Evolutionary conservation across 2,329 filamentous ascomycete species (phyloP).

Genomic region (Ophioceras dolichostomum): DNA sequence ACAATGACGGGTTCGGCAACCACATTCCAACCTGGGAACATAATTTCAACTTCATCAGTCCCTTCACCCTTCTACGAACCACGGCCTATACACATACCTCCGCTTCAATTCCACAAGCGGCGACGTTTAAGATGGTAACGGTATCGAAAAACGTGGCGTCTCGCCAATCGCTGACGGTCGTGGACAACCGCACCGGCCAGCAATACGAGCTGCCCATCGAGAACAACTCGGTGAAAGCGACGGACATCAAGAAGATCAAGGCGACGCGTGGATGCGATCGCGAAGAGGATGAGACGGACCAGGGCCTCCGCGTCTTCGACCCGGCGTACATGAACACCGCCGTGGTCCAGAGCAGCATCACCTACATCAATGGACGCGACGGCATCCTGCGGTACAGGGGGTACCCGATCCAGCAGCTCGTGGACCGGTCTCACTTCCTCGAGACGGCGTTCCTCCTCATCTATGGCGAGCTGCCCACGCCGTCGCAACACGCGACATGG

Average conservation of each 20-base stretch:
- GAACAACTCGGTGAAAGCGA: slow-evolving; percentile 35
- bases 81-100: no score
- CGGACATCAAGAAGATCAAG: slow-evolving; percentile 38
- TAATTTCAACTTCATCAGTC: no score
- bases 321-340: slow-evolving; percentile 42
- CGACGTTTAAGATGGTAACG: no score
- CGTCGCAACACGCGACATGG: slow-evolving; percentile 26
- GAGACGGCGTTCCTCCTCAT: slow-evolving; percentile 37
- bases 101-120: no score
- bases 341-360: slow-evolving; percentile 34
- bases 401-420: slow-evolving; percentile 38
- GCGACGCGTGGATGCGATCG: slow-evolving; percentile 20
- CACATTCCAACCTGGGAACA: no score
- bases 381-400: slow-evolving; percentile 39
- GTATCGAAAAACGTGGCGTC: no score
- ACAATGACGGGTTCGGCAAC: no score
- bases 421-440: slow-evolving; percentile 33
- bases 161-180: slow-evolving; percentile 27
- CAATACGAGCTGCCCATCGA: slow-evolving; percentile 35
- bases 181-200: slow-evolving; percentile 36
- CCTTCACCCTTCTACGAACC: no score
- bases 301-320: slow-evolving; percentile 36
- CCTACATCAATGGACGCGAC: slow-evolving; percentile 38
- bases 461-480: slow-evolving; percentile 35
- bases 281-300: slow-evolving; percentile 30